Percentiles rank a stretch among this genome's conserved stretches.
Conservation (phyloP, 441 rosid genomes). For the Populus hybrid region DNA sequence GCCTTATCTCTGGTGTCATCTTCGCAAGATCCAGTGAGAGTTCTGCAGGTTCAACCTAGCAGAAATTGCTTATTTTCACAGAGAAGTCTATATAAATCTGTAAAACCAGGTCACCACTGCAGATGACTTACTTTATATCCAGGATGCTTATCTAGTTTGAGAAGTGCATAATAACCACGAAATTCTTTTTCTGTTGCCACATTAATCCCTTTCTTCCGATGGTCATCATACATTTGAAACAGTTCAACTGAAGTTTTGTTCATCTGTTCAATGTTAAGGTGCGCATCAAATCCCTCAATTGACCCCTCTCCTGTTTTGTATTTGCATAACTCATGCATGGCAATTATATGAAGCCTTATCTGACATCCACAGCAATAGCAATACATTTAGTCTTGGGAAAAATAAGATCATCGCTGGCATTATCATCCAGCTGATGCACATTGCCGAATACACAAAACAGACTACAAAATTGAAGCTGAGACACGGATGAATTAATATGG, state of each 20-base stretch:
- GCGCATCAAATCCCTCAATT: slow-evolving; percentile 99
- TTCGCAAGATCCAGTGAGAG: slow-evolving; percentile 97
- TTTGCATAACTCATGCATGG: slow-evolving; percentile 96
- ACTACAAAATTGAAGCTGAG: slow-evolving; percentile 5
- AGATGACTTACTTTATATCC: slow-evolving; percentile 78
- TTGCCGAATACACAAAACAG: not conserved
- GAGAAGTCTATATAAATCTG: slow-evolving; percentile 14
- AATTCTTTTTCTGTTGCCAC: slow-evolving; percentile 87
- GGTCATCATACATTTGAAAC: slow-evolving; percentile 98
- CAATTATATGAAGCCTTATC: slow-evolving; percentile 96
- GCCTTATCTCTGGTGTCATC: slow-evolving; percentile 96
- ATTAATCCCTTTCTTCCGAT: slow-evolving; percentile 80
- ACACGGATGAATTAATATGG: slow-evolving; percentile 2
- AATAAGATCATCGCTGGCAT: slow-evolving; percentile 4
- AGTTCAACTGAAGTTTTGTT: slow-evolving; percentile 95
- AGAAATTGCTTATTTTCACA: slow-evolving; percentile 25
- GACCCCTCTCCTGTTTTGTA: slow-evolving; percentile 96
- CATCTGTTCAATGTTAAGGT: slow-evolving; percentile 98
- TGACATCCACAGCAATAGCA: slow-evolving; percentile 40
- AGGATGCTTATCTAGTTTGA: slow-evolving; percentile 99
- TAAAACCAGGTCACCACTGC: slow-evolving; percentile 15
- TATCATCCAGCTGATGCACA: slow-evolving; percentile 1
- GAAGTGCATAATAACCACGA: slow-evolving; percentile 98
- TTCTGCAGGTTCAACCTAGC: slow-evolving; percentile 97
- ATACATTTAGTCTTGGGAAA: slow-evolving; percentile 23